Conservation (phyloP, 202 grass and related monocot species). For the Carex sylvatica region DNA sequence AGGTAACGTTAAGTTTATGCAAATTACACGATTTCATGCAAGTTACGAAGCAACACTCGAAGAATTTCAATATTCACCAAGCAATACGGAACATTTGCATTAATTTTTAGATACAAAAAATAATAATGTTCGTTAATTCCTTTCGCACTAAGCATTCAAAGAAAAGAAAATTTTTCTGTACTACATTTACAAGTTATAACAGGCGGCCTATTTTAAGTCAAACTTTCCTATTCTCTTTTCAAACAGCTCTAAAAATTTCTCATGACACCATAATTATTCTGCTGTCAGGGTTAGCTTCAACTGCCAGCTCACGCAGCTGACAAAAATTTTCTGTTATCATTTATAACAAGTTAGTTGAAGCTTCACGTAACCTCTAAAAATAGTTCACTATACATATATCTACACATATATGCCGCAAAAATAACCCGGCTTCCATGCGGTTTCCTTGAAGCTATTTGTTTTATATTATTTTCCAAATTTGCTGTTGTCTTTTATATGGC, state of each 20-base stretch:
- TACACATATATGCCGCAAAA: not conserved
- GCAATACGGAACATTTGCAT: not conserved
- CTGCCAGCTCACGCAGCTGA: slow-evolving; percentile 9
- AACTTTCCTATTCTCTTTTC: slow-evolving; percentile 11
- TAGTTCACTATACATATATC: not conserved
- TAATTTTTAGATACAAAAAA: not conserved
- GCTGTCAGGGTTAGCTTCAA: not conserved
- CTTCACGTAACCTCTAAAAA: not conserved
- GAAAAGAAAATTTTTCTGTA: not conserved
- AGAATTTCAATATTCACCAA: too few relatives aligned
- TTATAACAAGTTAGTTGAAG: not conserved
- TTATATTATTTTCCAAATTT: not conserved
- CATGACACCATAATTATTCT: not conserved
- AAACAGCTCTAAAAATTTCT: not conserved
- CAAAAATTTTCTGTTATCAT: not conserved
- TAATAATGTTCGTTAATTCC: not conserved
- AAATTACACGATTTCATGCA: not conserved
- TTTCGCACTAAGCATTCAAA: not conserved
- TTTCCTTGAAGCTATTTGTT: not conserved
- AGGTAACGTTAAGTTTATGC: not conserved
- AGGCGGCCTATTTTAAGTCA: slow-evolving; percentile 4
- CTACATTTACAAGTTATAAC: not conserved
- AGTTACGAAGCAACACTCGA: too few relatives aligned
- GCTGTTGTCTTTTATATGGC: not conserved
- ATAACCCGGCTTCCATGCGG: slow-evolving; percentile 10